Base-by-base conservation (phyloP, 441 rosid species). In the Euphorbia celastroides region DNA sequence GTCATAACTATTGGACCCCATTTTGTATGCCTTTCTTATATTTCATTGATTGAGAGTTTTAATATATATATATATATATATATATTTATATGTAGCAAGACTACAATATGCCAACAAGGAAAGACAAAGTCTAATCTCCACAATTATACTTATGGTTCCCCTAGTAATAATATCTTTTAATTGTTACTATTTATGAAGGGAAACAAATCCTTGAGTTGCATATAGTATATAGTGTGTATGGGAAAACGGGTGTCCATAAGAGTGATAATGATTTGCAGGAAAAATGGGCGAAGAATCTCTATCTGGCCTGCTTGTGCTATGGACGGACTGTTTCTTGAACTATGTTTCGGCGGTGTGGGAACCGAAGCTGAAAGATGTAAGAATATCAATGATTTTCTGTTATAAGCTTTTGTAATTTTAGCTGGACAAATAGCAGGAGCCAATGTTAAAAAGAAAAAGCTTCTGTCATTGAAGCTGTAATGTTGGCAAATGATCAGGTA, bases 251-350 rank as follows among this genome's bases (percentile, higher is more conserved):
- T 26, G n/a, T 56, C 27, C 31, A 56, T 25, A 13, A 56, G 27
- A 56, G 4, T 14, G 27, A 2, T 26, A 22, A 6, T 56, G 20
- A 1, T 22, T 22, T 23, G 60, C 55, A 62, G 66, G 66, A 62
- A 62, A 62, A 62, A 62, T 62, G 66, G 98, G 86, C 89, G 12
- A 93, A 93, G 80, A 90, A 93, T 78, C 98, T 93, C 25, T 93
- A 93, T 69, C 93, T 93, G 14, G 82, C 98, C 11, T 62, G 93
- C 46, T 34, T 93, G 62, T 88, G 97, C 81, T 89, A 88, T 54
- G 97, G 97, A 67, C 82, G 97, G 70, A 90, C 97, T 20, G 97
- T 93, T 50, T 90, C 97, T 30, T 93, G 82, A 88, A 57, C 68
- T 34, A 5, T 23, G 23, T 0, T 14, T 46, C 5, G n/a, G n/a